A percentile compares a stretch with the other conserved stretches of the same genome.
Evolutionary conservation across 805 yeast species (phyloP).

Genomic region (Myxozyma neglecta): DNA sequence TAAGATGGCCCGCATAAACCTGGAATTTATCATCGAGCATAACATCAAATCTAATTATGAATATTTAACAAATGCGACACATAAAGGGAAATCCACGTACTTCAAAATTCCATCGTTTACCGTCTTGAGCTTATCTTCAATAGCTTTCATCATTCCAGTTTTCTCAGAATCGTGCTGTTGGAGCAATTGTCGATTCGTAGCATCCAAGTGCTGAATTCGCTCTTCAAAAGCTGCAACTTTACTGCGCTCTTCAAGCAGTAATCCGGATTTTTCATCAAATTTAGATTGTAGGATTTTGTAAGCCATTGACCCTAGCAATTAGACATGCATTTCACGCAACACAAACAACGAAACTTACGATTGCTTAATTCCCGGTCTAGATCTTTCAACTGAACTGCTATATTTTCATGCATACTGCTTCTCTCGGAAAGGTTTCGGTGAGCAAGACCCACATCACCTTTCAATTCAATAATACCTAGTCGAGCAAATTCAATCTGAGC

Average conservation of each 20-base stretch:
- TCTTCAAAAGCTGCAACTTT: constrained; percentile 23
- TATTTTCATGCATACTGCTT: background rate
- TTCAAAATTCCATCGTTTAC: background rate
- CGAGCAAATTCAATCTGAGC: constrained; percentile 11
- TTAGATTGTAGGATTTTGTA: constrained; percentile 17
- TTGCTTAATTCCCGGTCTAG: constrained; percentile 13
- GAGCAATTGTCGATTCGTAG: background rate
- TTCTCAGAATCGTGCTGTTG: background rate
- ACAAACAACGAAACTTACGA: background rate
- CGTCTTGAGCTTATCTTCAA: constrained; percentile 5
- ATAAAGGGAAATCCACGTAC: background rate
- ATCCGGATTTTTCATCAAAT: constrained; percentile 25
- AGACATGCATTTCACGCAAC: background rate
- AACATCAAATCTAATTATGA: constrained; percentile 1
- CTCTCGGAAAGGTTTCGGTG: background rate
- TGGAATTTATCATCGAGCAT: background rate
- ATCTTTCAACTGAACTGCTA: constrained; percentile 1
- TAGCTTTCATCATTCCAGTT: background rate
- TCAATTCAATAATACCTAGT: constrained; percentile 14
- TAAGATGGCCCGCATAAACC: background rate
- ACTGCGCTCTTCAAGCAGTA: constrained; percentile 25
- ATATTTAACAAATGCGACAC: background rate
- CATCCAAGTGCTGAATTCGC: constrained; percentile 1
- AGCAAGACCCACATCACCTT: constrained; percentile 8
- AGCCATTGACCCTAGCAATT: constrained; percentile 13